Base-by-base conservation (phyloP, 495 filamentous ascomycete genomes). In the Coniosporium apollinis region DNA sequence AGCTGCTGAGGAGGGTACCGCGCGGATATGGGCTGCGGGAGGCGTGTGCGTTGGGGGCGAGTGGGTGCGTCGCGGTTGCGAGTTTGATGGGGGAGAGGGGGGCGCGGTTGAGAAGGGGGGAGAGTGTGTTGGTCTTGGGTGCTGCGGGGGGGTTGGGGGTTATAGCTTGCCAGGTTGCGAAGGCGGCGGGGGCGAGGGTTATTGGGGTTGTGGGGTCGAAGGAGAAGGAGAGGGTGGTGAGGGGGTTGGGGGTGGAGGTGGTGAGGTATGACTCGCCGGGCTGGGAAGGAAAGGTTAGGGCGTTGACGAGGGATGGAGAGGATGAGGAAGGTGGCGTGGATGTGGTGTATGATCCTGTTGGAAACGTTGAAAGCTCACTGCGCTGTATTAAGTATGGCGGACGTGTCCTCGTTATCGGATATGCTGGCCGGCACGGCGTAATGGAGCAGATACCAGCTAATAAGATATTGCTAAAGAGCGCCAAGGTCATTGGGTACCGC, bases 401-500 rank as follows among this genome's bases (percentile, higher is more conserved):
- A 9, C 25, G 44, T 11, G 36, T 58, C 11, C 48, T 58, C 9
- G 38, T 58, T 19, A 35, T 58, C 1, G 55, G 55, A 10, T 58
- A 54, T 36, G 52, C 52, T 15, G 55, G 45, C 8, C 38, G 52
- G 34, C 52, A 53, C 25, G 59, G 59, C 1, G 30, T 50, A 1
- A 51, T 58, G 38, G 55, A 58, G 38, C 31, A 49, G 17, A 41
- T 58, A 1, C 39, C 42, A 38, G 44, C 49, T 33, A 58, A 58
- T 32, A 48, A 50, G 28, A 36, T 58, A 2, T 34, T 58, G 32
- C 37, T 58, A 8, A 58, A 58, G 36, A 34, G 32, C 0, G 39
- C 33, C 1, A 43, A 41, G 8, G 46, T 58, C 11, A 26, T 50
- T 17, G 55, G 55, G 13, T 58, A 64, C 45, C 37, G 54, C 29